A percentile compares a stretch with the other conserved stretches of the same genome.
Evolutionary conservation across 2,329 filamentous ascomycete species (phyloP).

Genomic region (Rutstroemia sp.): DNA sequence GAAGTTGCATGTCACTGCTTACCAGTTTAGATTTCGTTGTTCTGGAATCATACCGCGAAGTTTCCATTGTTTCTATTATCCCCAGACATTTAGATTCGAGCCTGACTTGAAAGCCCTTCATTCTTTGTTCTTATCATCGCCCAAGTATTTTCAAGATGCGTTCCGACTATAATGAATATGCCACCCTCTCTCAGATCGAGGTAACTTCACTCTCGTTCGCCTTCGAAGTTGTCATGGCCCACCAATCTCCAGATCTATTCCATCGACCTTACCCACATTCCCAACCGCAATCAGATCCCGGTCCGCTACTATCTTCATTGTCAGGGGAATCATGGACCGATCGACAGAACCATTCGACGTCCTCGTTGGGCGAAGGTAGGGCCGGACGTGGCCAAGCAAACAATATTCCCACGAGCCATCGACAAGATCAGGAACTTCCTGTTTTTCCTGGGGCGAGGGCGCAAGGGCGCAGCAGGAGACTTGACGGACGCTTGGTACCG

Average conservation of each 20-base stretch:
- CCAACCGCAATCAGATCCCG: not conserved
- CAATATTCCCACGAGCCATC: not conserved
- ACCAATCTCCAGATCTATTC: not conserved
- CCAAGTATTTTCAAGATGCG: not conserved
- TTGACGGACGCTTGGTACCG: constrained; percentile 1
- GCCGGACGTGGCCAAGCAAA: not conserved
- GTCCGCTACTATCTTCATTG: not conserved
- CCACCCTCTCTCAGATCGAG: not conserved
- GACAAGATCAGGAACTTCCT: not conserved
- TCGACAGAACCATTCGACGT: not conserved
- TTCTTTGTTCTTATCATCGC: not conserved
- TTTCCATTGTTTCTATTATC: not conserved
- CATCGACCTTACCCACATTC: not conserved
- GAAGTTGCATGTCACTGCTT: not conserved
- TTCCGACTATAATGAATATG: not conserved
- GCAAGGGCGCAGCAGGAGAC: constrained; percentile 4
- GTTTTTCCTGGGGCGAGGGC: not conserved
- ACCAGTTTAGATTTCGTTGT: not conserved
- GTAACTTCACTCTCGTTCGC: not conserved
- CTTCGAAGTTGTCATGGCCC: not conserved
- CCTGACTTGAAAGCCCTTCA: not conserved
- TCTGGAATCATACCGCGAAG: not conserved
- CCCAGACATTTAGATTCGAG: not conserved
- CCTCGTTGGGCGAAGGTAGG: not conserved
- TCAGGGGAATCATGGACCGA: constrained; percentile 1